Conservation (phyloP, 176 grass and related monocot species). For the Hyparrhenia diplandra region DNA sequence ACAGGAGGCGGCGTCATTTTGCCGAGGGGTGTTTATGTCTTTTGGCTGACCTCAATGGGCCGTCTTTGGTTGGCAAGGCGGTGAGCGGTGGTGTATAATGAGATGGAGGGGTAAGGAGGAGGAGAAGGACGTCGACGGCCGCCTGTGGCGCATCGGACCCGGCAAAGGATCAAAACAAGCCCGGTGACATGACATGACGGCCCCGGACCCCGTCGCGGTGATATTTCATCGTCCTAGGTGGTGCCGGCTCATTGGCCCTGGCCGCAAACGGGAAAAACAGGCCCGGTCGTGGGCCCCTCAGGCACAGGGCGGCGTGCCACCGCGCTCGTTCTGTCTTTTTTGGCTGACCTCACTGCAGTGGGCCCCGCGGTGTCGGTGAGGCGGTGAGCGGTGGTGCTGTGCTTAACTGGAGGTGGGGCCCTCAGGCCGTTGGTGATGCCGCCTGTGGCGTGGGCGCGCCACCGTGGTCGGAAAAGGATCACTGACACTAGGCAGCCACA, state of each 20-base stretch:
- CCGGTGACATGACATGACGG: not conserved
- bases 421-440: too few relatives aligned
- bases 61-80: too few relatives aligned
- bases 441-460: too few relatives aligned
- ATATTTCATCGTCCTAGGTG: not conserved
- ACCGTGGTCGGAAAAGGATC: too few relatives aligned
- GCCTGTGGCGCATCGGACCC: not conserved
- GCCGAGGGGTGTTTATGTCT: too few relatives aligned
- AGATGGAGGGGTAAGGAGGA: too few relatives aligned
- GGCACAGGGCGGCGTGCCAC: not conserved
- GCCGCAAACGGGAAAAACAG: not conserved
- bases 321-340: not conserved
- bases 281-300: not conserved
- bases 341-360: not conserved
- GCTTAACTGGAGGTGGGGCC: not conserved
- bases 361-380: constrained; percentile 31
- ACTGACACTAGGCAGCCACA: too few relatives aligned
- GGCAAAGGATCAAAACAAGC: not conserved
- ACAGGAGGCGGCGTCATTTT: too few relatives aligned
- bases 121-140: too few relatives aligned
- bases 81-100: too few relatives aligned
- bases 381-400: not conserved
- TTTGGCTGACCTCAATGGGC: too few relatives aligned
- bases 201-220: not conserved
- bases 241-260: not conserved